Base-by-base conservation (phyloP, 352 stramenopile species). In the Phytophthora sansomeana region DNA sequence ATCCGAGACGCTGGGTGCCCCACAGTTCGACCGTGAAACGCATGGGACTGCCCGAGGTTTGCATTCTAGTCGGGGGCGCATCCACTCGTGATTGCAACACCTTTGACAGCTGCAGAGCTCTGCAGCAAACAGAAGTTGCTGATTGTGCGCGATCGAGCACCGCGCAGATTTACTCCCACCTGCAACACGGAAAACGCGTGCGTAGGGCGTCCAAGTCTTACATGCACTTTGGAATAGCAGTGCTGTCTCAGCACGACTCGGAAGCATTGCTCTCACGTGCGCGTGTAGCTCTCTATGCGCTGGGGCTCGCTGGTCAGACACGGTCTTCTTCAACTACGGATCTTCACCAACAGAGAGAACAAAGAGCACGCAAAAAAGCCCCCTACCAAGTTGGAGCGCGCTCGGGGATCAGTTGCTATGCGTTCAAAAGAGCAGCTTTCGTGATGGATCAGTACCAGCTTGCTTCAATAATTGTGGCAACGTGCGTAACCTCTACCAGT, bases 111-210 rank as follows among this genome's bases (percentile, higher is more conserved):
- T 29, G 58, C 58, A 39, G 26, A 7, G 30, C 21, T 36, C 17
- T 52, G 48, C 58, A 48, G 42, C 42, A 44, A 53, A 24, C 13
- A 36, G 13, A 36, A 44, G 11, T 52, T 53, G 28, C 42, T 17
- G 38, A 59, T 47, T 14, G 10, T 14, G 21, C 41, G 29, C n/a
- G 13, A 10, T 35, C 19, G 44, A 49, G 46, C 36, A 58, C 28
- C 35, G 28, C 35, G 30, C 26, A 11, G 38, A 36, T 21, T 5
- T 19, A 52, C n/a, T 66, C 54, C 62, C 54, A 49, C 39, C 49
- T 65, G 38, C 63, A 70, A 66, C 47, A 66, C 55, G 63, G 63
- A 69, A 69, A 70, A 60, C 62, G 28, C 11, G 62, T 26, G 60
- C 19, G 52, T 57, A 63, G 58, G 19, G 21, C 39, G 47, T 36